Conservation (phyloP, 495 filamentous ascomycete genomes). For the Xylaria palmicola region DNA sequence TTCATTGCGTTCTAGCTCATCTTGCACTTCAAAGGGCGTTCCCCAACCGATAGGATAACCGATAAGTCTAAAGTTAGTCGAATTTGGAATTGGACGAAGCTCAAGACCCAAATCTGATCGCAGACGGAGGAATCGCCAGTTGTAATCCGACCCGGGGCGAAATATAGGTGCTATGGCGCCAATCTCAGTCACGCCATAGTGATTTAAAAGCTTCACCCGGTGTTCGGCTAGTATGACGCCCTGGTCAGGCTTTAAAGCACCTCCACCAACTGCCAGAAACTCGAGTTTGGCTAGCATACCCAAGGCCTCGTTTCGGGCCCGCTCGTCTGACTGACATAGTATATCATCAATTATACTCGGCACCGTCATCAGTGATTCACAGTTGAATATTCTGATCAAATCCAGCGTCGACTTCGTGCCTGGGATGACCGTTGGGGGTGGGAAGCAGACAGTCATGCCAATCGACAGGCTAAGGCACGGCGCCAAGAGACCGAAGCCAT, state of each 20-base stretch:
- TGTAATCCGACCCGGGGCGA: constrained; percentile 29
- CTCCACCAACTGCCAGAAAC: constrained; percentile 47
- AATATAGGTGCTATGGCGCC: constrained; percentile 40
- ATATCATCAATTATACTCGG: constrained; percentile 50
- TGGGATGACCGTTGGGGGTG: constrained; percentile 29
- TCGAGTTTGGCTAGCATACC: constrained; percentile 29
- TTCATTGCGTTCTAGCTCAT: constrained; percentile 27
- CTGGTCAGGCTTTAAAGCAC: constrained; percentile 28
- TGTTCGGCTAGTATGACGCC: constrained; percentile 18
- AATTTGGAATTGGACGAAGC: constrained; percentile 15
- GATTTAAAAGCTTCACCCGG: constrained; percentile 36
- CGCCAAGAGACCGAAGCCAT: constrained; percentile 44
- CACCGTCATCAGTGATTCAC: constrained; percentile 44
- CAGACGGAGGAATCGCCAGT: constrained; percentile 39
- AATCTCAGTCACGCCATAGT: constrained; percentile 40
- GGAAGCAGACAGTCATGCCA: constrained; percentile 43
- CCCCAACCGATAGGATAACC: constrained; percentile 28
- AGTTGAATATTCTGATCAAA: constrained; percentile 25
- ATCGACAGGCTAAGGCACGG: constrained; percentile 39
- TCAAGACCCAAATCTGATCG: constrained; percentile 32
- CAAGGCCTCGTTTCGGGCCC: constrained; percentile 18
- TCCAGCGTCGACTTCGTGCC: constrained; percentile 29
- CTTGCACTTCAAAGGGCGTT: constrained; percentile 31
- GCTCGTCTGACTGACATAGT: constrained; percentile 19
- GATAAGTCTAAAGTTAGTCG: constrained; percentile 19